phyloP scores from a whole-genome alignment of 139 green algal species.

The Eudorina sp. region DNA sequence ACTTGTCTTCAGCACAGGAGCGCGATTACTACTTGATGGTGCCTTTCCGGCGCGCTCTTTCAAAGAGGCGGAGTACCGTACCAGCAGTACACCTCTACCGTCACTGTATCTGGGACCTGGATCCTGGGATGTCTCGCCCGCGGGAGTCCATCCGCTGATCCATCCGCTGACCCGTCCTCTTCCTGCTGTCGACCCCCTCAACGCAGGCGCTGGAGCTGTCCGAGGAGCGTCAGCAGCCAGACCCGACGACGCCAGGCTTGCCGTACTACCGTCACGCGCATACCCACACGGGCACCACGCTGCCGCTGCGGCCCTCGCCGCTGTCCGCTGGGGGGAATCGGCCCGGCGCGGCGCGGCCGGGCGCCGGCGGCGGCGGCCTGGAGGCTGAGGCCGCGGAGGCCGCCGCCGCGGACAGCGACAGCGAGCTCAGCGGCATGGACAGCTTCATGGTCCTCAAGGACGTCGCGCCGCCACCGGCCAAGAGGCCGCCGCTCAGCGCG shows the following conservation, averaged over 20 bases:
- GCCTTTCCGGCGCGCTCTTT: no score
- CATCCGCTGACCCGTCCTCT: no score
- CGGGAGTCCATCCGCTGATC: no score
- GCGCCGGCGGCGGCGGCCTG: neutral
- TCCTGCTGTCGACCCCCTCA: no score
- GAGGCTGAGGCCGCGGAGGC: no score
- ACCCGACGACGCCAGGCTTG: neutral
- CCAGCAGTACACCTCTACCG: no score
- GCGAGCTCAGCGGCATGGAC: neutral
- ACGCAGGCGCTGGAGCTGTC: neutral
- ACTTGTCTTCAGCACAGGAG: no score
- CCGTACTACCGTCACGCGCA: neutral
- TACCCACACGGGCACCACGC: neutral
- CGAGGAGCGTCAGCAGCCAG: neutral
- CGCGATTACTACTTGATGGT: no score
- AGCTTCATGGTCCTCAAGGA: neutral
- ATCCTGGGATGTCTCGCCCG: no score
- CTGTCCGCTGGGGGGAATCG: neutral
- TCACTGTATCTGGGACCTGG: no score
- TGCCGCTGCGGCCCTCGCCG: neutral
- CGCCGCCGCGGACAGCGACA: neutral
- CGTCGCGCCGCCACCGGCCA: neutral
- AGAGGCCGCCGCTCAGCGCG: neutral
- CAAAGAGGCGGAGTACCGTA: no score
- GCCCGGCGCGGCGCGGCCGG: neutral